Conservation (phyloP, 2,329 filamentous ascomycete genomes). For the Aspergillus sp. region DNA sequence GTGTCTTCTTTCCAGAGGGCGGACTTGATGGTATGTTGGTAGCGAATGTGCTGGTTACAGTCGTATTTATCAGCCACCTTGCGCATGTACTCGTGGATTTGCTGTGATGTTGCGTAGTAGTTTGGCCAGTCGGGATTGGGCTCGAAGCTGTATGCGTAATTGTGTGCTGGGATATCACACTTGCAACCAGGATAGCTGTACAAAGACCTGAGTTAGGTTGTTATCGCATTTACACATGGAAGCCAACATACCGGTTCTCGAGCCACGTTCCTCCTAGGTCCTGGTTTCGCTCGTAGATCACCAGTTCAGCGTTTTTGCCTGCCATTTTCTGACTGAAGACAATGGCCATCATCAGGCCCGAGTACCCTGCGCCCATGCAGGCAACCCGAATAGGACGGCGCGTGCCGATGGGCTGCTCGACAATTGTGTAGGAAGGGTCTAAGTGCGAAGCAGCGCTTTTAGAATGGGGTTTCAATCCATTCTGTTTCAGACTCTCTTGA, state of each 20-base stretch:
- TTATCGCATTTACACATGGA: too few relatives aligned
- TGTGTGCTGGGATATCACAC: slow-evolving; percentile 27
- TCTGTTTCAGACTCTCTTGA: too few relatives aligned
- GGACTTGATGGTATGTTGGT: slow-evolving; percentile 35
- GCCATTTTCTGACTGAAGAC: slow-evolving; percentile 9
- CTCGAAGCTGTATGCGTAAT: slow-evolving; percentile 45
- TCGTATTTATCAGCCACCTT: slow-evolving; percentile 39
- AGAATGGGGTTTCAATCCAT: too few relatives aligned
- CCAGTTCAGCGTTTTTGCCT: slow-evolving; percentile 18
- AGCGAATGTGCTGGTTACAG: slow-evolving; percentile 37
- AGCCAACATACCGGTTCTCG: slow-evolving; percentile 26
- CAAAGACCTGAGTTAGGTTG: too few relatives aligned
- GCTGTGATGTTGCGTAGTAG: slow-evolving; percentile 39
- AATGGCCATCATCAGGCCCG: slow-evolving; percentile 28
- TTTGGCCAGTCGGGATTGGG: slow-evolving; percentile 45
- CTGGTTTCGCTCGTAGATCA: slow-evolving; percentile 28
- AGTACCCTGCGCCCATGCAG: slow-evolving; percentile 19
- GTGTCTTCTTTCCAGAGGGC: slow-evolving; percentile 36
- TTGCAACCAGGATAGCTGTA: slow-evolving; percentile 30
- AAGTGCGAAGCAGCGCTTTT: too few relatives aligned
- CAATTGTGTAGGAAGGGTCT: not conserved
- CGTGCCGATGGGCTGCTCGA: slow-evolving; percentile 10
- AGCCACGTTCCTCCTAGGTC: slow-evolving; percentile 34
- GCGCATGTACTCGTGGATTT: slow-evolving; percentile 47
- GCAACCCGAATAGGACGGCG: slow-evolving; percentile 12